Evolutionary conservation across 176 grass and related monocot species (phyloP).

Genomic region (Pontederia paniculata): DNA sequence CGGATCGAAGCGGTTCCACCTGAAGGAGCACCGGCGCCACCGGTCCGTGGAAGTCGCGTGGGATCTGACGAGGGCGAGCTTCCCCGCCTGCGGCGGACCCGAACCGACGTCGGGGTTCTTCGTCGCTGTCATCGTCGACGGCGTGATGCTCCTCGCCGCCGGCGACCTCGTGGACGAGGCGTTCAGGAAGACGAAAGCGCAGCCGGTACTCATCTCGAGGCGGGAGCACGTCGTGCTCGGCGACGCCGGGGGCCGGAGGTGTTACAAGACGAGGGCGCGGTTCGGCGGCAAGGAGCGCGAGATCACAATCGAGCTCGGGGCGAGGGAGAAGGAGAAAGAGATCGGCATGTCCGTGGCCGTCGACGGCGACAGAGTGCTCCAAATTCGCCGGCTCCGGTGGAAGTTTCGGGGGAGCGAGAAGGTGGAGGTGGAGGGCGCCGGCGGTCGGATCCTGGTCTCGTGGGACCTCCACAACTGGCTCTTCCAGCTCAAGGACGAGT

Average conservation of each 20-base stretch:
- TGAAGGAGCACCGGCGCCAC: slow-evolving; percentile 16
- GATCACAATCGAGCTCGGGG: slow-evolving; percentile 15
- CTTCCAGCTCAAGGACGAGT: slow-evolving; percentile 5
- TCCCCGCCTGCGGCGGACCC: slow-evolving; percentile 21
- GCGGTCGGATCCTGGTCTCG: slow-evolving; percentile 1
- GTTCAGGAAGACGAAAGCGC: slow-evolving; percentile 25
- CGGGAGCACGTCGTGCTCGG: slow-evolving; percentile 8
- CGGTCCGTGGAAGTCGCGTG: slow-evolving; percentile 41
- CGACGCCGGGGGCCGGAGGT: slow-evolving; percentile 6
- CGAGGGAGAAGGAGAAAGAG: slow-evolving; percentile 24
- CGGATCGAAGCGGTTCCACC: slow-evolving; percentile 34
- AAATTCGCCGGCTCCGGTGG: slow-evolving; percentile 18
- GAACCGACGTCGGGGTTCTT: slow-evolving; percentile 54
- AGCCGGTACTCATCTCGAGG: slow-evolving; percentile 13
- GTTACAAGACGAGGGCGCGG: slow-evolving; percentile 2
- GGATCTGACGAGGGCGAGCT: slow-evolving; percentile 49
- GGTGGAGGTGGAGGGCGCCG: slow-evolving; percentile 4
- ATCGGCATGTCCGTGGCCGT: slow-evolving; percentile 2
- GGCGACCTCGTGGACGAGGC: slow-evolving; percentile 52
- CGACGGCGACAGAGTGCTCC: slow-evolving; percentile 9
- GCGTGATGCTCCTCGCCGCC: slow-evolving; percentile 52
- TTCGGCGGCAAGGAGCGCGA: slow-evolving; percentile 9
- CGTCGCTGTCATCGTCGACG: slow-evolving; percentile 45
- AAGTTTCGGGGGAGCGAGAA: slow-evolving; percentile 21
- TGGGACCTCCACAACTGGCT: slow-evolving; percentile 20